Evolutionary conservation across 805 yeast species (phyloP).

Genomic region (Saturnispora sanitii): DNA sequence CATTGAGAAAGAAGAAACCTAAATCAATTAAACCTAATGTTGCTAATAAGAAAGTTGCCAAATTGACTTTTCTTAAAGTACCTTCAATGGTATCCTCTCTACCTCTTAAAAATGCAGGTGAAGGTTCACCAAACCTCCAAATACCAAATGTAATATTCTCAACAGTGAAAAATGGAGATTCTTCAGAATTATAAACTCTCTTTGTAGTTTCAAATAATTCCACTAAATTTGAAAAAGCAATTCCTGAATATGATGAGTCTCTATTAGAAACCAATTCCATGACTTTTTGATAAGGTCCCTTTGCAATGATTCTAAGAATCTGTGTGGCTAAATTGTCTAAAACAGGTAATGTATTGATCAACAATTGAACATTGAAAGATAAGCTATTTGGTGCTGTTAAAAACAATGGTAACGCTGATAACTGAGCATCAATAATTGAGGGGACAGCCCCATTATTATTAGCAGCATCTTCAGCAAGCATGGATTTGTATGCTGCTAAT

Average conservation of each 20-base stretch:
- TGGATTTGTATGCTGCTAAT: slow-evolving; percentile 21
- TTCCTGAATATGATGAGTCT: slow-evolving; percentile 51
- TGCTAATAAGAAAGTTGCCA: slow-evolving; percentile 83
- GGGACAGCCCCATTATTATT: slow-evolving; percentile 12
- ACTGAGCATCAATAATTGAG: slow-evolving; percentile 34
- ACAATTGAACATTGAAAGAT: slow-evolving; percentile 53
- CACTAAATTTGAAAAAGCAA: slow-evolving; percentile 54
- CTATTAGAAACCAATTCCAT: slow-evolving; percentile 57
- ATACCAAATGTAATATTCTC: slow-evolving; percentile 62
- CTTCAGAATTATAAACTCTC: slow-evolving; percentile 52
- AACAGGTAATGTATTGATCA: slow-evolving; percentile 61
- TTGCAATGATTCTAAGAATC: slow-evolving; percentile 58
- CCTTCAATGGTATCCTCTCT: slow-evolving; percentile 53
- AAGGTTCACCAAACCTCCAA: slow-evolving; percentile 53
- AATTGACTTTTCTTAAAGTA: slow-evolving; percentile 72
- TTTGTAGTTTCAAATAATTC: slow-evolving; percentile 72
- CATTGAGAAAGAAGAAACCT: slow-evolving; percentile 80
- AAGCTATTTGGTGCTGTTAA: slow-evolving; percentile 46
- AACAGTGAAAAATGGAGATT: slow-evolving; percentile 63
- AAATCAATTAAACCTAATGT: slow-evolving; percentile 75
- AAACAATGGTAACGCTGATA: slow-evolving; percentile 52
- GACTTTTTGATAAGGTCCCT: slow-evolving; percentile 68
- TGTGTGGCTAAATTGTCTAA: slow-evolving; percentile 79
- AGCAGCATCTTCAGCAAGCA: slow-evolving; percentile 16
- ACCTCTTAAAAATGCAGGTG: slow-evolving; percentile 48